Evolutionary conservation across 305 asterid genomes (phyloP).

Genomic region (Solanum hybrid): DNA sequence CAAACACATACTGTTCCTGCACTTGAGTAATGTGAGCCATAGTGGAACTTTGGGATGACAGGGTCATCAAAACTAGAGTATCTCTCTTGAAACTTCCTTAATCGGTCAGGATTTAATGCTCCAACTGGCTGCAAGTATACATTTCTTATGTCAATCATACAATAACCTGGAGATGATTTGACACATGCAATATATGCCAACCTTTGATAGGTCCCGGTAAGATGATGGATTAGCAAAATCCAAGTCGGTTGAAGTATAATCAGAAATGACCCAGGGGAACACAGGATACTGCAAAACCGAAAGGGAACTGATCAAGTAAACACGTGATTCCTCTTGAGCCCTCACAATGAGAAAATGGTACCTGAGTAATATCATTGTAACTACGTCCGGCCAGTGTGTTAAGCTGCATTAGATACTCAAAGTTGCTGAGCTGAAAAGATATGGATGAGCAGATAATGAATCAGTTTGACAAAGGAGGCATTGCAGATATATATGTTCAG

Average conservation of each 20-base stretch:
- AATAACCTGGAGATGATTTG: slow-evolving; percentile 1
- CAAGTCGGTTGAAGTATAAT: slow-evolving; percentile 68
- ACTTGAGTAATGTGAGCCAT: slow-evolving; percentile 98
- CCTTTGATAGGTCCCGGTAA: slow-evolving; percentile 96
- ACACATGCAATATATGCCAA: slow-evolving; percentile 20
- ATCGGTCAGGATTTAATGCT: slow-evolving; percentile 76
- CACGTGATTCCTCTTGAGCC: background rate
- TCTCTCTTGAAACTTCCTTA: slow-evolving; percentile 84
- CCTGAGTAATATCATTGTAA: slow-evolving; percentile 98
- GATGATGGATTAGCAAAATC: slow-evolving; percentile 83
- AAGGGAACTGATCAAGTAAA: slow-evolving; percentile 3
- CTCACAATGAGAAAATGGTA: slow-evolving; percentile 13
- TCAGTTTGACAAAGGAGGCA: slow-evolving; percentile 2
- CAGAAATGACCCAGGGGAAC: slow-evolving; percentile 96
- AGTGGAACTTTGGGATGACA: slow-evolving; percentile 91
- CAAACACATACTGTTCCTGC: slow-evolving; percentile 81
- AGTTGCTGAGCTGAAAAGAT: slow-evolving; percentile 90
- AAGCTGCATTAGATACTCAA: slow-evolving; percentile 96
- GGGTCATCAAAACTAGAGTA: slow-evolving; percentile 94
- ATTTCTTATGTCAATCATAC: slow-evolving; percentile 16
- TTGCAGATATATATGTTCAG: background rate
- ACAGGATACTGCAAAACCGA: slow-evolving; percentile 82
- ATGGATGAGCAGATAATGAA: slow-evolving; percentile 6
- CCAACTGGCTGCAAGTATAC: slow-evolving; percentile 81
- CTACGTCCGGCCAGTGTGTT: slow-evolving; percentile 98